These are phyloP conservation scores for Psilocybe tampanensis DNA, from an alignment of 768 basidiomycete genomes.

Conservation along the genomic window DNA sequence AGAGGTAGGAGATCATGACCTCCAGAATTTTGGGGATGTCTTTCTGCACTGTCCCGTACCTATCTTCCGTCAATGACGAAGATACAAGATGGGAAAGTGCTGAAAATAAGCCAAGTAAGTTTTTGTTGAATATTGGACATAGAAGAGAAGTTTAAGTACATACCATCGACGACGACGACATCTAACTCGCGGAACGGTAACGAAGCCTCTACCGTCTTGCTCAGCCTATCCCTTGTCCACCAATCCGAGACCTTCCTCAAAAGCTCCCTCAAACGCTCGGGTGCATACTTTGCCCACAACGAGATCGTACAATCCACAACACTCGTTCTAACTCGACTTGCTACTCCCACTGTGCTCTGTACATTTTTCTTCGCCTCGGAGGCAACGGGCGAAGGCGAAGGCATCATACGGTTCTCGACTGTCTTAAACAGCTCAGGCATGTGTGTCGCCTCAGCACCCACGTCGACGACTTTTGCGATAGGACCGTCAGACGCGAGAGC, in stretches of 20 bases:
- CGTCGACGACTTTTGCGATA: constrained; percentile 51
- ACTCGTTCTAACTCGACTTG: constrained; percentile 9
- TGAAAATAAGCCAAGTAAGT: constrained; percentile 24
- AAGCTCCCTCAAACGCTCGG: constrained; percentile 29
- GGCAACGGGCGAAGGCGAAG: constrained; percentile 22
- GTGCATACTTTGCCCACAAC: constrained; percentile 27
- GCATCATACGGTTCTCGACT: constrained; percentile 20
- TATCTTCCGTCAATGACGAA: constrained; percentile 78
- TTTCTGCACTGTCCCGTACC: constrained; percentile 81
- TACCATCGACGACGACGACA: constrained; percentile 64
- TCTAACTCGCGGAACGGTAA: constrained; percentile 68
- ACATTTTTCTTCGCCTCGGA: constrained; percentile 24
- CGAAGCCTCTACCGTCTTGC: constrained; percentile 52
- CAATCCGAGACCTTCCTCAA: constrained; percentile 37
- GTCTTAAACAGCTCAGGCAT: constrained; percentile 36
- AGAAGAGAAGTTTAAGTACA: constrained; percentile 2
- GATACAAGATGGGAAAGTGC: constrained; percentile 70
- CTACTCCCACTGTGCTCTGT: constrained; percentile 11
- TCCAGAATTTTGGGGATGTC: constrained; percentile 85
- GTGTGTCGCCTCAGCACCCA: constrained; percentile 43
- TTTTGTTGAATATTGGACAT: not conserved
- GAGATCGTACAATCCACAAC: not conserved
- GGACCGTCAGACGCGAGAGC: constrained; percentile 65
- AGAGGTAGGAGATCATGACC: constrained; percentile 67
- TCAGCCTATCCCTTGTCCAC: constrained; percentile 60